Base-by-base conservation (phyloP, 495 filamentous ascomycete genomes). In the Trichoderma parareesei region DNA sequence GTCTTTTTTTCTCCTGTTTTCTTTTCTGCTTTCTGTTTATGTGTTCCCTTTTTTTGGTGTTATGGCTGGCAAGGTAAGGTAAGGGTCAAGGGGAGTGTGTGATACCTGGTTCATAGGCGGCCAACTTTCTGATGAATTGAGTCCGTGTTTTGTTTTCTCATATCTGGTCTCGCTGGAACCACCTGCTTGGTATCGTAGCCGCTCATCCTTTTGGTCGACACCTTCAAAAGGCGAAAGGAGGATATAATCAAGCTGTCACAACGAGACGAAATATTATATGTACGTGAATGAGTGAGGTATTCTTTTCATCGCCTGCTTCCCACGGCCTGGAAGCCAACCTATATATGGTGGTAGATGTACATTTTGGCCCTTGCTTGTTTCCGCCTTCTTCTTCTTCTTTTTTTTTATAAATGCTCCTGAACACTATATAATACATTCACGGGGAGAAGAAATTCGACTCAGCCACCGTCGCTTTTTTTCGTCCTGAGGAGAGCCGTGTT, bases 361-460 rank as follows among this genome's bases (percentile, higher is more conserved):
- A 57, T 57, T 27, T 27, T 27, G 7, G 20, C 8, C 27, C 9
- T 35, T 38, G 9, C 33, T 57, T 37, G 33, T 57, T 57, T 57
- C 14, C 53, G 10, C 18, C 37, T 57, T 10, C 14, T 37, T 10
- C 14, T 57, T 57, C 3, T 57, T 35, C 37, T 14, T 27, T n/a
- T n/a, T n/a, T n/a, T n/a, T n/a, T n/a, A n/a, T n/a, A n/a, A 27
- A 55, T 33, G 20, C 53, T 16, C 53, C 53, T 16, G 14, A 35
- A 57, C 27, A 57, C 27, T 57, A 57, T 57, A 57, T 57, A 57
- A 57, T 57, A 57, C 53, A 57, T 20, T 49, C 53, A 57, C 37
- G 11, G 40, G 40, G 6, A 41, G 6, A 11, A 49, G 18, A 20
- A 49, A 18, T 49, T 49, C 18, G 9, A 18, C 5, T 49, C 20